Conservation (phyloP, 2,329 filamentous ascomycete genomes). For the Hypoxylon sp. region DNA sequence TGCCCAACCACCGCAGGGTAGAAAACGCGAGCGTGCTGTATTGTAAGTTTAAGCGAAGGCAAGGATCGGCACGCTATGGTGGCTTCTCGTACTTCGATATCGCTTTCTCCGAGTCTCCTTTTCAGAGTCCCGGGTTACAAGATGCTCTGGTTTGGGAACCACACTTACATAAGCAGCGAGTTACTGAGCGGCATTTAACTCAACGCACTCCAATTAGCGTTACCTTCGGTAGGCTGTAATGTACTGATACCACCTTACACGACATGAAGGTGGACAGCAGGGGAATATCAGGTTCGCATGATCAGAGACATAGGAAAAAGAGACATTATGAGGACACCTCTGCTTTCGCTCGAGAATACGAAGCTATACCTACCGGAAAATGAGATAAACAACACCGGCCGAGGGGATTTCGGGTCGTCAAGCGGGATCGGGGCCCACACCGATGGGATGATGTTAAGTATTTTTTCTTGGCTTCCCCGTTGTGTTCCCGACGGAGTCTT, state of each 20-base stretch:
- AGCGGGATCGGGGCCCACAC: conserved; percentile 40
- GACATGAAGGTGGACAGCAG: neutral
- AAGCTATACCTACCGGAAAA: neutral
- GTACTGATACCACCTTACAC: conserved; percentile 16
- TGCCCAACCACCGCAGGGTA: conserved; percentile 9
- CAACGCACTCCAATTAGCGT: conserved; percentile 3
- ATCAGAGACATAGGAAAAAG: neutral
- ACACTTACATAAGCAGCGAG: neutral
- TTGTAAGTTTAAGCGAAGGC: neutral
- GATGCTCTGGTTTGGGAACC: neutral
- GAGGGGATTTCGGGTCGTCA: conserved; percentile 25
- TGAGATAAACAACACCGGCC: conserved; percentile 8
- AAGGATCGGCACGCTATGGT: neutral
- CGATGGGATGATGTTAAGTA: conserved; percentile 36
- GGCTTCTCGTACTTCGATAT: neutral
- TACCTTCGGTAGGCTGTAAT: conserved; percentile 9
- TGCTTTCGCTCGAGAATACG: neutral
- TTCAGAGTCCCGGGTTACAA: neutral
- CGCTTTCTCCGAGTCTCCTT: neutral
- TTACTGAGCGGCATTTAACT: neutral
- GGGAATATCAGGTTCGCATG: too few species aligned
- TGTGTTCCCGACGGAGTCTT: conserved; percentile 35
- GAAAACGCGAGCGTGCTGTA: neutral
- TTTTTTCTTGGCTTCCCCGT: conserved; percentile 42
- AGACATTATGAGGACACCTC: too few species aligned